Evolutionary conservation across 108 stramenopile genomes (phyloP).

Genomic region (Nitzschia putrida): DNA sequence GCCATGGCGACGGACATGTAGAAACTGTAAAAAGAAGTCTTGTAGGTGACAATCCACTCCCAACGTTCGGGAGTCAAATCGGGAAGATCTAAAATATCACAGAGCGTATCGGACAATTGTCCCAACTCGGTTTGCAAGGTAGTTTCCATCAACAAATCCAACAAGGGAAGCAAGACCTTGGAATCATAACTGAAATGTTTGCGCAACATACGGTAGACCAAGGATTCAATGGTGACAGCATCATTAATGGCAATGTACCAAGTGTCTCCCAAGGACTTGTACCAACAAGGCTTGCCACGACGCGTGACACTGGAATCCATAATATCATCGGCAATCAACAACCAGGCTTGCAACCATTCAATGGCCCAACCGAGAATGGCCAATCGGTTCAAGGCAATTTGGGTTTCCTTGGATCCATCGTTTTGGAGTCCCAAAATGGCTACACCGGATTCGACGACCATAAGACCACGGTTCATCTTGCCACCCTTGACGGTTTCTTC

Average conservation of each 20-base stretch:
- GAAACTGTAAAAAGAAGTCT: slow-evolving; percentile 99
- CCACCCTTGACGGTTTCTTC: slow-evolving; percentile 94
- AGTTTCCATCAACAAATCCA: slow-evolving; percentile 58
- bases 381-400: slow-evolving; percentile 28
- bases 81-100: slow-evolving; percentile 68
- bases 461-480: slow-evolving; percentile 92
- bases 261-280: slow-evolving; percentile 64
- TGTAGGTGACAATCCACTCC: slow-evolving; percentile 94
- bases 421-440: slow-evolving; percentile 12
- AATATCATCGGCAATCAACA: slow-evolving; percentile 98
- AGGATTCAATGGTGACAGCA: slow-evolving; percentile 74
- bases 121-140: slow-evolving; percentile 97
- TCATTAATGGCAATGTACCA: slow-evolving; percentile 89
- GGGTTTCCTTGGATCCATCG: slow-evolving; percentile 51
- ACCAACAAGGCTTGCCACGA: slow-evolving; percentile 98
- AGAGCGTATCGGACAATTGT: slow-evolving; percentile 88
- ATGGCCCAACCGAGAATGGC: slow-evolving; percentile 95
- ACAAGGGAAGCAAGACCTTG: slow-evolving; percentile 13
- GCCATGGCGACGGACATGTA: slow-evolving; percentile 92
- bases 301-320: slow-evolving; percentile 98
- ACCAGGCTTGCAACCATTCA: slow-evolving; percentile 96
- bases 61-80: slow-evolving; percentile 86
- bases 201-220: slow-evolving; percentile 89
- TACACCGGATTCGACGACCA: slow-evolving; percentile 59
- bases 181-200: slow-evolving; percentile 70